These are phyloP conservation scores for Rhynchosporium agropyri DNA, from an alignment of 2,329 filamentous ascomycete species.

Conservation along the genomic window DNA sequence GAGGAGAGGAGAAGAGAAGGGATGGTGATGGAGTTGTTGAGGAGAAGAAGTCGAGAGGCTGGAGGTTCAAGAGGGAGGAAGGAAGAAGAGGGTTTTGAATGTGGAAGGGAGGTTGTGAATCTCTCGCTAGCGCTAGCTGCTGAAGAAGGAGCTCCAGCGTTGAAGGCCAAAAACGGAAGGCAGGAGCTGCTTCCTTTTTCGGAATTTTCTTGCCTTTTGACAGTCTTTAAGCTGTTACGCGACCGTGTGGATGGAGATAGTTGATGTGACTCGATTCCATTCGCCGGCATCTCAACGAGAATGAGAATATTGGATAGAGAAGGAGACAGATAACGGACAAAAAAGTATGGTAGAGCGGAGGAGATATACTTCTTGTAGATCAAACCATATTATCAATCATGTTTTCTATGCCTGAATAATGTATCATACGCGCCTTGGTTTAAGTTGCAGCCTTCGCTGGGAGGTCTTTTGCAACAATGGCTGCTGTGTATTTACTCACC, in stretches of 20 bases:
- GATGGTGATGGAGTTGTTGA: background rate
- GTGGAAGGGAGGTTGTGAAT: background rate
- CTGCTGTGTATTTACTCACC: too few species aligned
- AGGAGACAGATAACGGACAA: too few species aligned
- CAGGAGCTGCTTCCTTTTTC: background rate
- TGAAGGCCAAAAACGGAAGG: background rate
- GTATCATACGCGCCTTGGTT: too few species aligned
- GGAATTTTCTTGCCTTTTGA: background rate
- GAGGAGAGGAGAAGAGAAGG: background rate
- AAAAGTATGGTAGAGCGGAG: too few species aligned
- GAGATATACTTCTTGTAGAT: too few species aligned
- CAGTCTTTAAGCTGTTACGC: background rate
- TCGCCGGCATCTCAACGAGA: background rate
- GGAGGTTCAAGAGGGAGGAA: background rate
- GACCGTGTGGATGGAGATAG: too few species aligned
- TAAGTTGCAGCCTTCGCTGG: too few species aligned
- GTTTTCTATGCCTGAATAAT: too few species aligned
- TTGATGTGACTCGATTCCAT: background rate
- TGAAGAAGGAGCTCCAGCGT: background rate
- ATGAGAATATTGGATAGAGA: too few species aligned
- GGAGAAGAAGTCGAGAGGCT: background rate
- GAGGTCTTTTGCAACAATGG: too few species aligned
- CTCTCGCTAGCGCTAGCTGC: slow-evolving; percentile 3
- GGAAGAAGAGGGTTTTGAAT: background rate
- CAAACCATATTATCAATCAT: too few species aligned